Evolutionary conservation across 805 yeast genomes (phyloP).

Genomic region (Alloascoidea hylecoeti): DNA sequence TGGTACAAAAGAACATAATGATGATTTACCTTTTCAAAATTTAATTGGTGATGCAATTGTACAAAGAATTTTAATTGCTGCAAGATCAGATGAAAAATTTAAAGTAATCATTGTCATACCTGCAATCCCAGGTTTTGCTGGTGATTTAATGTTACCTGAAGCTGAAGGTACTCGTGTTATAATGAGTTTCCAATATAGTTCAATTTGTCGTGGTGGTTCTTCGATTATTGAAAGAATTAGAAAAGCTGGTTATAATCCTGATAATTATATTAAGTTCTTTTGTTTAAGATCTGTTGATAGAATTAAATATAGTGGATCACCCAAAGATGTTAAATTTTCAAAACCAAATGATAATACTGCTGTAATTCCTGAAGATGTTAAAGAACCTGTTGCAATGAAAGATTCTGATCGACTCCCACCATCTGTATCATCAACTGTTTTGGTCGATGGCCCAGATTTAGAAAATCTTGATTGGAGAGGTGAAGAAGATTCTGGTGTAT

Average conservation of each 20-base stretch:
- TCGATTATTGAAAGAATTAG: conserved; percentile 4
- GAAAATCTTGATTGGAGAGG: conserved; percentile 3
- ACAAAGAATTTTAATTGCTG: conserved; percentile 3
- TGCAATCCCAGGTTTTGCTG: conserved; percentile 7
- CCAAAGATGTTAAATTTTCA: conserved; percentile 1
- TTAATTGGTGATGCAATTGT: conserved; percentile 6
- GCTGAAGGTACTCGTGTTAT: conserved; percentile 6
- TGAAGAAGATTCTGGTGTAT: conserved; percentile 3
- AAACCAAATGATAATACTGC: conserved; percentile 1
- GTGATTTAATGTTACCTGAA: conserved; percentile 4
- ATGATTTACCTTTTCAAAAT: conserved; percentile 5
- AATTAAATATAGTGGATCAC: conserved; percentile 3
- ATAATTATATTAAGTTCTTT: conserved; percentile 4
- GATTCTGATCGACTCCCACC: not conserved
- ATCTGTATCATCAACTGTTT: conserved; percentile 3
- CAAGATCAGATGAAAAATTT: conserved; percentile 4
- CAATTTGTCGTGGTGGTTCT: conserved; percentile 5
- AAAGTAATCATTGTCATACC: conserved; percentile 4
- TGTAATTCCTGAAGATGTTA: not conserved
- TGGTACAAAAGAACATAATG: conserved; percentile 6
- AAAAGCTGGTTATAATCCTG: conserved; percentile 5
- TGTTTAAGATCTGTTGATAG: conserved; percentile 5
- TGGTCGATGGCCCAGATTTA: conserved; percentile 3
- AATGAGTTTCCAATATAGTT: conserved; percentile 5
- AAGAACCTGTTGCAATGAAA: conserved; percentile 1